Evolutionary conservation across 2,329 filamentous ascomycete species (phyloP).

Genomic region (Emmonsiellopsis sp.): DNA sequence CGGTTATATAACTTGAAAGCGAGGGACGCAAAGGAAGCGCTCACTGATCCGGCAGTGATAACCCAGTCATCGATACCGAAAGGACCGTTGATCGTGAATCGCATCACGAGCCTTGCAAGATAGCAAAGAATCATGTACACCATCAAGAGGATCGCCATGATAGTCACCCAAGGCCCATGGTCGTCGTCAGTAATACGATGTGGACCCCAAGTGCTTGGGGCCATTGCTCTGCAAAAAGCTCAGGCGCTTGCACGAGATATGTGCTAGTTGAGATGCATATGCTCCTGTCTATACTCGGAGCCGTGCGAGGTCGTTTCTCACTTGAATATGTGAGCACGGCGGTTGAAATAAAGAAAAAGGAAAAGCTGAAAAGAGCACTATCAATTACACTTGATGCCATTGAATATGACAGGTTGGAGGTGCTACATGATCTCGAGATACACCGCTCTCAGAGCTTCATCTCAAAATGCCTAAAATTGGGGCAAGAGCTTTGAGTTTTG

Average conservation of each 20-base stretch:
- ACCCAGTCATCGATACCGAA: conserved; percentile 10
- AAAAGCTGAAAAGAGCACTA: no score
- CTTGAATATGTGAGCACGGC: no score
- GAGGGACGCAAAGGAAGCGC: background rate
- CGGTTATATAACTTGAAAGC: background rate
- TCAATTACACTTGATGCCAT: no score
- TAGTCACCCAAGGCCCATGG: conserved; percentile 10
- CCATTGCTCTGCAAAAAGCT: background rate
- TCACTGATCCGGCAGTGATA: conserved; percentile 10
- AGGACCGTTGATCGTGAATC: conserved; percentile 12
- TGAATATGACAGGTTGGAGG: no score
- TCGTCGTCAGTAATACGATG: conserved; percentile 11
- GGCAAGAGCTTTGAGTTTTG: no score
- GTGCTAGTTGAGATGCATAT: background rate
- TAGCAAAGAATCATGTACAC: conserved; percentile 12
- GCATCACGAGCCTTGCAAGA: conserved; percentile 8
- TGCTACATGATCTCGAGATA: no score
- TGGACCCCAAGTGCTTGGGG: background rate
- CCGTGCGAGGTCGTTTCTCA: no score
- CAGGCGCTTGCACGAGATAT: background rate
- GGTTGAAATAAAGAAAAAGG: no score
- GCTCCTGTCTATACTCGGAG: background rate
- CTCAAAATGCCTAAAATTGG: no score
- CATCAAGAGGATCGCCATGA: conserved; percentile 9
- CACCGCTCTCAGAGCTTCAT: no score